Evolutionary conservation across 768 basidiomycete genomes (phyloP).

Genomic region (Phlebiopsis flavidoalba): DNA sequence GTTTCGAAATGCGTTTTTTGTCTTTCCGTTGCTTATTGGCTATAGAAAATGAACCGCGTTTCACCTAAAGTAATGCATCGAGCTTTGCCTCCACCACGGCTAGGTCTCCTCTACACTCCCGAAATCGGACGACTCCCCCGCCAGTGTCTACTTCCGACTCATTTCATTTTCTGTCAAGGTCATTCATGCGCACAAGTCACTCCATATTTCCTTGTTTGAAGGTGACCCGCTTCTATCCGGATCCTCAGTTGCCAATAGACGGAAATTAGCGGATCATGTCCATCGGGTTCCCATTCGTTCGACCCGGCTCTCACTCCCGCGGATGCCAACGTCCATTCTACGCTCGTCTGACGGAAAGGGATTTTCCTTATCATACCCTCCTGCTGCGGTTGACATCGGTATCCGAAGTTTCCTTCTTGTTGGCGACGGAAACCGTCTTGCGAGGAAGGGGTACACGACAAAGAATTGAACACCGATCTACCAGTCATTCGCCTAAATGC

Average conservation of each 20-base stretch:
- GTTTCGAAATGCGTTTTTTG: too few species aligned
- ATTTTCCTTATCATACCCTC: neutral
- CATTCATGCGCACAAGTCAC: too few species aligned
- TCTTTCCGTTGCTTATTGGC: too few species aligned
- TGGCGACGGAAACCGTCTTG: too few species aligned
- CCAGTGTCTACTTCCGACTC: neutral
- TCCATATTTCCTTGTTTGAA: too few species aligned
- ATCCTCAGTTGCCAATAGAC: too few species aligned
- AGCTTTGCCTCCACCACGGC: neutral
- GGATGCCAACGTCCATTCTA: neutral
- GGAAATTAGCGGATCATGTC: too few species aligned
- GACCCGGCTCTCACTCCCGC: neutral
- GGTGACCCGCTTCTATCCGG: neutral
- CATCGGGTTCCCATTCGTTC: neutral
- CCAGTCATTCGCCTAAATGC: neutral
- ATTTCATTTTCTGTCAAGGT: neutral
- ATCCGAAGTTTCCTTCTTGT: neutral
- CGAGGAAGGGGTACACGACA: neutral
- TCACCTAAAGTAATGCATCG: neutral
- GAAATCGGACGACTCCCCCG: neutral
- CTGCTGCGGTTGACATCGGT: neutral
- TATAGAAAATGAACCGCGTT: too few species aligned
- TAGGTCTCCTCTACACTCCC: neutral
- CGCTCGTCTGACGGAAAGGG: neutral
- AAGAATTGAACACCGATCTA: neutral